phyloP scores from a whole-genome alignment of 345 rosid genomes.

The Psidium guajava region DNA sequence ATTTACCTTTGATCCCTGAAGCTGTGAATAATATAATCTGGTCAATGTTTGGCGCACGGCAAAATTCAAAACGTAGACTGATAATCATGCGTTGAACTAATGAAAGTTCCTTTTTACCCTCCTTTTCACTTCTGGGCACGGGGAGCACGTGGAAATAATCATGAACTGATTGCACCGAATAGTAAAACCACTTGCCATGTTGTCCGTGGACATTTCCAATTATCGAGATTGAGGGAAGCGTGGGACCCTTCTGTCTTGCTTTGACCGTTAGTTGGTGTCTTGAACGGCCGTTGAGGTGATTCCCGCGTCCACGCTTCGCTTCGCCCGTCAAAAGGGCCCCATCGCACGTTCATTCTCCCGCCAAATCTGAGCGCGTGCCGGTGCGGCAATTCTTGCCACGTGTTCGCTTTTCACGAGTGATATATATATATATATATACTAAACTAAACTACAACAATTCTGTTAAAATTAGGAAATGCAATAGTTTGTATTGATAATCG shows the following conservation, averaged over 20 bases:
- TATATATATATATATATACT: too few species aligned
- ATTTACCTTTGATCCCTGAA: neutral
- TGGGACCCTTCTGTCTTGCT: neutral
- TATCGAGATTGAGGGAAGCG: neutral
- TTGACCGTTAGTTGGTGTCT: slow-evolving; percentile 26
- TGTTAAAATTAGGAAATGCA: neutral
- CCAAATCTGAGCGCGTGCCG: neutral
- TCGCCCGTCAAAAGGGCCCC: neutral
- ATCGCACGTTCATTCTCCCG: neutral
- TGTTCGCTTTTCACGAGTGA: neutral
- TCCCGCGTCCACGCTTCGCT: neutral
- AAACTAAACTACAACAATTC: too few species aligned
- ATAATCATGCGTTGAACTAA: neutral
- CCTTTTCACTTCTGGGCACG: neutral
- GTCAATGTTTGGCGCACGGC: neutral
- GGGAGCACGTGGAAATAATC: neutral
- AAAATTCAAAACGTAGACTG: neutral
- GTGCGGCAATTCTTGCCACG: neutral
- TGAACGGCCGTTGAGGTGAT: slow-evolving; percentile 13
- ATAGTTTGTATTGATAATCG: neutral
- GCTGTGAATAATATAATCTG: accelerated
- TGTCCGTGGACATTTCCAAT: neutral
- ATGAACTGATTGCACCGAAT: neutral
- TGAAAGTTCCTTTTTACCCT: neutral
- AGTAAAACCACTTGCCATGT: neutral